Percentiles rank a stretch among this genome's conserved stretches.
phyloP scores from a whole-genome alignment of 1,284 basidiomycete species.

The Pholiota adiposa region DNA sequence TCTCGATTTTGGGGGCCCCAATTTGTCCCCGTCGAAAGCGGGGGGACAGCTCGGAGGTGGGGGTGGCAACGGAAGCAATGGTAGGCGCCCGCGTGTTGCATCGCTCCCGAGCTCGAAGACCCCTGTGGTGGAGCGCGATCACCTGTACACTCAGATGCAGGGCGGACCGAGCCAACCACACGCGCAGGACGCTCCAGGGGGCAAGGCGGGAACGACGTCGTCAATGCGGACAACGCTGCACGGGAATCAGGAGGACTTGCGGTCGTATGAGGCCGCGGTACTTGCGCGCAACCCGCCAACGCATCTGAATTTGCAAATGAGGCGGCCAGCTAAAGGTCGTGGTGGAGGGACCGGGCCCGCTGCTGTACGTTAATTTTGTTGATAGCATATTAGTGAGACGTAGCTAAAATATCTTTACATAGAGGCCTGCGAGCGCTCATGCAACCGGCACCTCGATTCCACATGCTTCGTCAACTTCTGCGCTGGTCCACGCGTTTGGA shows the following conservation, averaged over 20 bases:
- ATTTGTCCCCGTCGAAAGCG: conserved; percentile 33
- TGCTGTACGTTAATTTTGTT: neutral
- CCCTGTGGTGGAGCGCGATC: conserved; percentile 41
- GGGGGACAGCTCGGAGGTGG: conserved; percentile 49
- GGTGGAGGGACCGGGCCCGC: neutral
- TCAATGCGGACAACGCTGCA: conserved; percentile 43
- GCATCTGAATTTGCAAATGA: conserved; percentile 39
- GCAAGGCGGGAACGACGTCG: conserved; percentile 18
- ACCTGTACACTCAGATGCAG: conserved; percentile 7
- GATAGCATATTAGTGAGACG: neutral
- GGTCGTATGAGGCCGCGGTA: conserved; percentile 75
- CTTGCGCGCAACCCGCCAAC: conserved; percentile 68
- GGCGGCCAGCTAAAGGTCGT: conserved; percentile 32
- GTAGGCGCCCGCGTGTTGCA: conserved; percentile 57
- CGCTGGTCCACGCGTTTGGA: conserved; percentile 31
- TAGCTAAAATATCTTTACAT: neutral
- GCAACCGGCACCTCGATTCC: conserved; percentile 2
- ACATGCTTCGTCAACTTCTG: conserved; percentile 19
- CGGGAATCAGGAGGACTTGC: conserved; percentile 60
- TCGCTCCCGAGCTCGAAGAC: conserved; percentile 72
- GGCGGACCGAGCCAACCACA: conserved; percentile 9
- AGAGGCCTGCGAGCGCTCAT: conserved; percentile 14
- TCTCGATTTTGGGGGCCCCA: conserved; percentile 12
- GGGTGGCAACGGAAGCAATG: conserved; percentile 5
- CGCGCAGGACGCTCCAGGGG: conserved; percentile 2